Evolutionary conservation across 352 stramenopile genomes (phyloP).

Genomic region (Phytopythium mirpurense): DNA sequence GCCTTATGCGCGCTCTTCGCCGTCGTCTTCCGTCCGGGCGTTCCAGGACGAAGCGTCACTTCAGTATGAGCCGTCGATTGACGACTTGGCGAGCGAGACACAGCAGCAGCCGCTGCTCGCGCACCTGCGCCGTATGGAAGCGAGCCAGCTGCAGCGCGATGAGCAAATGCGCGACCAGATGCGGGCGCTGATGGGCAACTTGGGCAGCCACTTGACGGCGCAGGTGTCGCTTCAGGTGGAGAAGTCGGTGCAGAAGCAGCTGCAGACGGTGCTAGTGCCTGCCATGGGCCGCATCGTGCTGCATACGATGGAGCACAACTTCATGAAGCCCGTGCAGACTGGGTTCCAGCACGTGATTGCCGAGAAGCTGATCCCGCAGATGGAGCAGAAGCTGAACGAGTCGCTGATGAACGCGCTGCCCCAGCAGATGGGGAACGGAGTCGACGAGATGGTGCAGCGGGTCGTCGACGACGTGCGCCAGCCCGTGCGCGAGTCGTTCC

Average conservation of each 20-base stretch:
- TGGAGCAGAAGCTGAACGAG: conserved; percentile 68
- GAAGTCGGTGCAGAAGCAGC: conserved; percentile 80
- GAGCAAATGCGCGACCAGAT: conserved; percentile 71
- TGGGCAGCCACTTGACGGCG: conserved; percentile 51
- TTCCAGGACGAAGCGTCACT: conserved; percentile 74
- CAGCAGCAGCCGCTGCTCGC: conserved; percentile 52
- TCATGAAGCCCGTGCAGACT: conserved; percentile 81
- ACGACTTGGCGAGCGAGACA: conserved; percentile 52
- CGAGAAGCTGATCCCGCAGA: conserved; percentile 64
- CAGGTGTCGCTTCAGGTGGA: conserved; percentile 69
- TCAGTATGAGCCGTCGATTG: conserved; percentile 64
- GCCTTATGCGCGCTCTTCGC: conserved; percentile 68
- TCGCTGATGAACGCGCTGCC: conserved; percentile 50
- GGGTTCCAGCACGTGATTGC: conserved; percentile 73
- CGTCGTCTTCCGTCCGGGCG: conserved; percentile 71
- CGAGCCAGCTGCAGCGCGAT: conserved; percentile 54
- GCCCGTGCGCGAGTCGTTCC: conserved; percentile 79
- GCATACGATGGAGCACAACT: conserved; percentile 88
- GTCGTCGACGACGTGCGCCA: conserved; percentile 77
- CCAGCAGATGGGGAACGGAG: conserved; percentile 50
- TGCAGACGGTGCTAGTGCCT: conserved; percentile 75
- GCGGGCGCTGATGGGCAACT: conserved; percentile 45
- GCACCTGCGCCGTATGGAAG: conserved; percentile 69
- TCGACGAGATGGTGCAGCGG: conserved; percentile 69
- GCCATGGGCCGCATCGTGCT: conserved; percentile 83